phyloP scores from a whole-genome alignment of 192 early-diverging fungal species.

The Umbelopsis isabellina region DNA sequence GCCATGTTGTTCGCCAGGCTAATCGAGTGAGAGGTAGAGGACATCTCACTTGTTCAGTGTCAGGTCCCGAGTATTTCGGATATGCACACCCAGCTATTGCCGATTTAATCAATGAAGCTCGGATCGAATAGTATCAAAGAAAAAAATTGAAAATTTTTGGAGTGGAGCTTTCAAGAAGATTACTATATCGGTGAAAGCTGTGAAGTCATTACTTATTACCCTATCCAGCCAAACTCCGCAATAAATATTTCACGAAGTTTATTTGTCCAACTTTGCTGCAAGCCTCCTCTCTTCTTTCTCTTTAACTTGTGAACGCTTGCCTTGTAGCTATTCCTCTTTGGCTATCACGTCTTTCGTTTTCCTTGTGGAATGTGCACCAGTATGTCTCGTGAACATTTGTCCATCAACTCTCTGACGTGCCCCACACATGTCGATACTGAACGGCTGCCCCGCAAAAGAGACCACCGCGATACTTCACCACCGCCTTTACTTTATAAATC shows the following conservation, averaged over 20 bases:
- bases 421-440: not conserved
- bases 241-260: not conserved
- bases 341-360: not conserved
- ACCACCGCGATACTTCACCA: too few relatives aligned
- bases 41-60: conserved; percentile 75
- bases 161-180: conserved; percentile 19
- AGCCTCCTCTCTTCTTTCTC: not conserved
- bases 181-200: conserved; percentile 1
- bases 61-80: conserved; percentile 93
- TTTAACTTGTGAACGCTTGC: not conserved
- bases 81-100: conserved; percentile 86
- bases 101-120: conserved; percentile 79
- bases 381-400: conserved; percentile 21
- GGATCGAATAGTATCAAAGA: not conserved
- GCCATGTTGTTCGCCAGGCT: conserved; percentile 76
- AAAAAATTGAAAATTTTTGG: not conserved
- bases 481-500: not conserved
- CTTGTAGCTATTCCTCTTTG: not conserved
- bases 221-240: conserved; percentile 3
- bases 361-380: not conserved
- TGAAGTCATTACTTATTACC: conserved; percentile 2
- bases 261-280: not conserved
- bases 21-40: conserved; percentile 81
- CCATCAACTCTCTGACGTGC: not conserved
- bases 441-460: too few relatives aligned